phyloP scores from a whole-genome alignment of 192 early-diverging fungal species.

The Phycomyces nitens region DNA sequence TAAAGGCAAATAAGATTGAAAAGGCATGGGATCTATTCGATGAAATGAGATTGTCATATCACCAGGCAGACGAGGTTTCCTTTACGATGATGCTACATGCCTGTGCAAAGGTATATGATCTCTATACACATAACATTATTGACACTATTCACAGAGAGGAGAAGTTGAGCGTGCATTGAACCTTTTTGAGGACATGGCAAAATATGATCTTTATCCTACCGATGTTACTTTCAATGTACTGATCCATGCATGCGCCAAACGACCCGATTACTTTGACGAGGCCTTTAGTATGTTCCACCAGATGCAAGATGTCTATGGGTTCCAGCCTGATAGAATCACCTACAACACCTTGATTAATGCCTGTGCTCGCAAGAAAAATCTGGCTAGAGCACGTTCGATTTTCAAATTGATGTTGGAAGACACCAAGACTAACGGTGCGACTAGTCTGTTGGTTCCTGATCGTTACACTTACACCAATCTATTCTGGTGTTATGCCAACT shows the following conservation, averaged over 20 bases:
- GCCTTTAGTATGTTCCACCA: slow-evolving; percentile 76
- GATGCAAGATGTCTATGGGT: slow-evolving; percentile 79
- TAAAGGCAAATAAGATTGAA: slow-evolving; percentile 61
- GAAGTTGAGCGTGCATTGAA: slow-evolving; percentile 90
- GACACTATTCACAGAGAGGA: slow-evolving; percentile 33
- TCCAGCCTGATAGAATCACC: slow-evolving; percentile 72
- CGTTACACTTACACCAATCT: slow-evolving; percentile 63
- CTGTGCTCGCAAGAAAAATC: slow-evolving; percentile 70
- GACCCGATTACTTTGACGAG: slow-evolving; percentile 82
- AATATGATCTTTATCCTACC: slow-evolving; percentile 62
- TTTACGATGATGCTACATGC: slow-evolving; percentile 92
- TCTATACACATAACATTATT: not conserved
- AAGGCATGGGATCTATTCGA: slow-evolving; percentile 92
- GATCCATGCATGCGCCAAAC: slow-evolving; percentile 76
- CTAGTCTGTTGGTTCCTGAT: slow-evolving; percentile 48
- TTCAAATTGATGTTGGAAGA: slow-evolving; percentile 56
- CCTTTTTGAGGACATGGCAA: slow-evolving; percentile 86
- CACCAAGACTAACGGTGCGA: slow-evolving; percentile 34
- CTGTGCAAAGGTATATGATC: slow-evolving; percentile 60
- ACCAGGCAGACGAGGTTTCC: slow-evolving; percentile 71
- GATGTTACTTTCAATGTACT: slow-evolving; percentile 86
- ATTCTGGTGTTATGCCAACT: slow-evolving; percentile 64
- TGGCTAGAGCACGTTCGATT: slow-evolving; percentile 63
- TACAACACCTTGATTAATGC: slow-evolving; percentile 81
- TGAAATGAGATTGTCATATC: slow-evolving; percentile 73